Evolutionary conservation across 345 rosid species (phyloP), one percentile per base, ranked within the genome.

Genomic region (Firmiana major): DNA sequence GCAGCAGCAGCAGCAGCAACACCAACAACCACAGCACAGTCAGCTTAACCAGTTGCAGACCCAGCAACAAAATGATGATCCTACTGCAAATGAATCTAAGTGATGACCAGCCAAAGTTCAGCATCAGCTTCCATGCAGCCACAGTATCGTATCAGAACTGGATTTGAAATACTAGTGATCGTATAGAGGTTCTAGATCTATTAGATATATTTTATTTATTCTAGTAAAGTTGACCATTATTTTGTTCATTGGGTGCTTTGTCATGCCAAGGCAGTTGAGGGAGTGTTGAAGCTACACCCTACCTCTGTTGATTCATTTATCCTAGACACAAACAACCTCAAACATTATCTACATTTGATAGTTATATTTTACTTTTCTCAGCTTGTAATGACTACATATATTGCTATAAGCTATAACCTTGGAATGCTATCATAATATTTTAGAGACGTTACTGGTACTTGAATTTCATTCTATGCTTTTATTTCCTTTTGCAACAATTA

Each of bases 1-100:
- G 36, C 74, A n/a, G n/a, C n/a, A n/a, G n/a, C 63, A 57, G n/a
- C 81, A 82, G 74, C 78, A 81, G 28, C 74, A 71, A 58, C 81
- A 82, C 5, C 85, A 81, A 67, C 78, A 65, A 28, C 73, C 46
- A 43, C 79, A 46, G 43, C 64, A 19, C 4, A 5, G 34, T 58
- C 75, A n/a, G n/a, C 3, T 0, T 26, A 48, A 22, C 60, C 74
- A 76, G 69, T 54, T 24, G 40, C 75, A 70, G 51, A 13, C 57
- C 17, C 65, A 54, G 66, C 73, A 6, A n/a, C 73, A 71, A 69
- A 78, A 59, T 26, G 68, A 60, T 65, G 77, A 82, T 53, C 43
- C 55, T 53, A 31, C 74, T 76, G 51, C 17, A 13, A 59, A 60
- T 79, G 75, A 79, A 22, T 60, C 58, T 4, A 75, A 75, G 68